Conservation (phyloP, 371 early-diverging fungal species). For the Zopfochytrium polystomum region DNA sequence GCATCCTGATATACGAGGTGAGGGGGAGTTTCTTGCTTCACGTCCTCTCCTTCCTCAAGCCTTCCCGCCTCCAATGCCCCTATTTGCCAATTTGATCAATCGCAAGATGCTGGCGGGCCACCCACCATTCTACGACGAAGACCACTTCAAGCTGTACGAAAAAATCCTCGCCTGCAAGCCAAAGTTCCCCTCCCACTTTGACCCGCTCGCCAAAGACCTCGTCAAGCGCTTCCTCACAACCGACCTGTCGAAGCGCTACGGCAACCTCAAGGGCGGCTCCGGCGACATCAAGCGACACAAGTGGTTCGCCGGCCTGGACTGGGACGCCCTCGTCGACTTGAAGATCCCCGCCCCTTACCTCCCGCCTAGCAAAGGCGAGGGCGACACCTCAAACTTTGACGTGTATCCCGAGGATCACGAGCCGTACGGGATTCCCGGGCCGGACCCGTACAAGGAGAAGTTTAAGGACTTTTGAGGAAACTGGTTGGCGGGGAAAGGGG, state of each 20-base stretch:
- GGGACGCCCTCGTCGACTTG: constrained; percentile 64
- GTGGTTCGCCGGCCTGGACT: constrained; percentile 91
- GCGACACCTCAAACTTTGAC: constrained; percentile 90
- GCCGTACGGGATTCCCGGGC: constrained; percentile 36
- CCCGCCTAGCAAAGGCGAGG: constrained; percentile 45
- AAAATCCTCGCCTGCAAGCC: constrained; percentile 82
- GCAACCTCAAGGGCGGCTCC: constrained; percentile 80
- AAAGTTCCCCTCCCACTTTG: constrained; percentile 81
- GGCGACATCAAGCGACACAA: constrained; percentile 83
- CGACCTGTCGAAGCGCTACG: constrained; percentile 82
- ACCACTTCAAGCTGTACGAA: constrained; percentile 73
- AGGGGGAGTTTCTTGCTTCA: background rate
- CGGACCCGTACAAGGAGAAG: constrained; percentile 35
- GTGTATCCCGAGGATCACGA: constrained; percentile 76
- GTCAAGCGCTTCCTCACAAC: constrained; percentile 75
- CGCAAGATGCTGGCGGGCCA: constrained; percentile 73
- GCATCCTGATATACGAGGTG: constrained; percentile 94
- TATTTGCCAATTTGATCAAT: constrained; percentile 51
- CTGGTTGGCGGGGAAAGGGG: no score
- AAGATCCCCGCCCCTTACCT: constrained; percentile 83
- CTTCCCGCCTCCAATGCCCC: no score
- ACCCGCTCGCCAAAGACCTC: constrained; percentile 80
- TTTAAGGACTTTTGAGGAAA: constrained; percentile 32
- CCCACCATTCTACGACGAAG: constrained; percentile 93
- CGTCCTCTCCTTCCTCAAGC: background rate